These are phyloP conservation scores for Citrullus amarus DNA, from an alignment of 306 rosid genomes.

Conservation along the genomic window DNA sequence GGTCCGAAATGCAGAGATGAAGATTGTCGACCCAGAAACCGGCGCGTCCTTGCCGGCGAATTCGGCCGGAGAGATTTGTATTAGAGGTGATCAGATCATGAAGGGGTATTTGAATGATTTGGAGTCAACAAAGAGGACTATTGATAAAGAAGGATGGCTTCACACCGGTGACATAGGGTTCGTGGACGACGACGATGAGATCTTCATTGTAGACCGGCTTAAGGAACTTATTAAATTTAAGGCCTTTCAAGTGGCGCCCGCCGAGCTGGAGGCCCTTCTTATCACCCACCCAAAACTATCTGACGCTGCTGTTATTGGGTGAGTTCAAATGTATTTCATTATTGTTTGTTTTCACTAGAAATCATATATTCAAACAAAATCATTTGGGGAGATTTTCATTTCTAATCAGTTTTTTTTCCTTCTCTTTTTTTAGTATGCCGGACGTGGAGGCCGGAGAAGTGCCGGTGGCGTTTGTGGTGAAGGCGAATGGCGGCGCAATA, in stretches of 20 bases:
- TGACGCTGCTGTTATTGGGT: constrained; percentile 49
- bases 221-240: constrained; percentile 77
- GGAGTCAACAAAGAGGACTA: constrained; percentile 55
- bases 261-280: constrained; percentile 74
- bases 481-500: constrained; percentile 26
- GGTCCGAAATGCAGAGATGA: constrained; percentile 77
- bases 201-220: constrained; percentile 69
- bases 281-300: constrained; percentile 57
- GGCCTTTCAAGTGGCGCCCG: constrained; percentile 83
- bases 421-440: constrained; percentile 37
- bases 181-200: constrained; percentile 47
- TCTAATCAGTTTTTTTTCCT: not conserved
- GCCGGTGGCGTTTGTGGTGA: constrained; percentile 76
- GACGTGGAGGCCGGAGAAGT: constrained; percentile 77
- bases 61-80: constrained; percentile 72
- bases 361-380: too few species aligned
- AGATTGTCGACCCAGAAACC: constrained; percentile 46
- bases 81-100: constrained; percentile 72
- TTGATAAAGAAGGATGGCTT: constrained; percentile 77
- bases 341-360: accelerated
- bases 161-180: constrained; percentile 81
- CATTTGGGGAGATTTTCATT: not conserved
- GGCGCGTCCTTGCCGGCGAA: constrained; percentile 59
- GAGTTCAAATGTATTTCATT: not conserved
- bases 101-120: constrained; percentile 71